Percentiles rank a stretch among this genome's conserved stretches.
These are phyloP conservation scores for Rubus parviflorus DNA, from an alignment of 306 rosid genomes.

Conservation along the genomic window DNA sequence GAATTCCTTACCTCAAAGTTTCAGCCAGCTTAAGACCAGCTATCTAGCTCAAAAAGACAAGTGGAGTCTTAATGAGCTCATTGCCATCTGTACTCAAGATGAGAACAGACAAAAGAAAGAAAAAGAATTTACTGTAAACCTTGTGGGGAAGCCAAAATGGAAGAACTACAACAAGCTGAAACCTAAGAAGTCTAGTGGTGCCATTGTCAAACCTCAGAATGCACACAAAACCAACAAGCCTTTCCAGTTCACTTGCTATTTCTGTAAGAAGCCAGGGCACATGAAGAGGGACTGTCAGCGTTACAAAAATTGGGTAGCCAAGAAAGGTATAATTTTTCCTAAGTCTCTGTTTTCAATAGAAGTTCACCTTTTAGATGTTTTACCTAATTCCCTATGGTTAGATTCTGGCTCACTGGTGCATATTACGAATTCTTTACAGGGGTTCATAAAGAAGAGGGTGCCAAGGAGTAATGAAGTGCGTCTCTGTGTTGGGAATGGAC, in stretches of 20 bases:
- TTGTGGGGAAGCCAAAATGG: not conserved
- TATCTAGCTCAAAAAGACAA: too few relatives aligned
- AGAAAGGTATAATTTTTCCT: not conserved
- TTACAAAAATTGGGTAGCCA: not conserved
- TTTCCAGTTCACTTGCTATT: not conserved
- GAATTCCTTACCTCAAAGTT: not conserved
- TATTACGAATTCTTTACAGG: too few relatives aligned
- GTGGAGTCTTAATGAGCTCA: not conserved
- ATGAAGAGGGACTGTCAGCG: not conserved
- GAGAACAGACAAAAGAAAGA: not conserved
- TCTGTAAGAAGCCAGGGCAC: not conserved
- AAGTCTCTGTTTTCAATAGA: too few relatives aligned
- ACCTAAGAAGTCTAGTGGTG: too few relatives aligned
- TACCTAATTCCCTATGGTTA: too few relatives aligned
- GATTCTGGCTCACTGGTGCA: too few relatives aligned
- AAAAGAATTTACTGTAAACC: not conserved
- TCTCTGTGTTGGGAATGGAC: not conserved
- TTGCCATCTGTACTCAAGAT: not conserved
- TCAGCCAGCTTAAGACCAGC: not conserved
- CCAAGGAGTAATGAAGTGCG: not conserved
- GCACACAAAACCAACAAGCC: too few relatives aligned
- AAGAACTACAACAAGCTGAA: too few relatives aligned
- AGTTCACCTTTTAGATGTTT: too few relatives aligned
- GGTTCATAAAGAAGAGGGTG: not conserved
- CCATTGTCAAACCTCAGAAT: not conserved